phyloP scores from a whole-genome alignment of 78 protist genomes.

The Diacronema lutheri region DNA sequence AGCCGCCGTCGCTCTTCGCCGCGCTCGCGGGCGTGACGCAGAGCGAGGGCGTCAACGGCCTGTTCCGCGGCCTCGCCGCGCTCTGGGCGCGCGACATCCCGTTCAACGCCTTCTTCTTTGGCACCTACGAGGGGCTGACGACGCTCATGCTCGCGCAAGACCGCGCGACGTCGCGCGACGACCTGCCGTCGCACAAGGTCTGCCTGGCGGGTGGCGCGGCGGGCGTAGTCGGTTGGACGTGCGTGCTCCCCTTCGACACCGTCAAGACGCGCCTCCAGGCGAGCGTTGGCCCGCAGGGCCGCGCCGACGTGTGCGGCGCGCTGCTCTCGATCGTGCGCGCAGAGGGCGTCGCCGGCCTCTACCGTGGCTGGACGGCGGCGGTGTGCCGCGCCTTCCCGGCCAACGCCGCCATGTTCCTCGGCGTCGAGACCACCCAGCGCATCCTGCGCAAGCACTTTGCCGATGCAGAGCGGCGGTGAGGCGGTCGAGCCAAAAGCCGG shows the following conservation, averaged over 20 bases:
- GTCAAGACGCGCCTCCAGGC: conserved; percentile 1
- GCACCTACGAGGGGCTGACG: not conserved
- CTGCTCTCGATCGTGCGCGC: not conserved
- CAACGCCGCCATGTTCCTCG: not conserved
- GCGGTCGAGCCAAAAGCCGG: too few relatives aligned
- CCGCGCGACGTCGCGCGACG: not conserved
- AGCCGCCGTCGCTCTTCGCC: not conserved
- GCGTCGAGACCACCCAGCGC: not conserved
- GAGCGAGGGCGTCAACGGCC: not conserved
- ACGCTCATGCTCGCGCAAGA: not conserved
- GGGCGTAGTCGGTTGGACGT: not conserved
- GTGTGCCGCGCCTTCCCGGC: not conserved
- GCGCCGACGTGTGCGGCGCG: too few relatives aligned
- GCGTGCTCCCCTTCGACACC: not conserved
- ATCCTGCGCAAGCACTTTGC: too few relatives aligned
- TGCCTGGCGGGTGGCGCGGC: not conserved
- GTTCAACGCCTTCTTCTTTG: not conserved
- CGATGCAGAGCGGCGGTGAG: too few relatives aligned
- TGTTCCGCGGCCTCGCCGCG: not conserved
- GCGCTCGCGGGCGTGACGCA: not conserved
- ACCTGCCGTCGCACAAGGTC: not conserved
- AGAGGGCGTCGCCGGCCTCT: not conserved
- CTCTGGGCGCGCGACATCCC: not conserved
- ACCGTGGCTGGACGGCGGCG: not conserved
- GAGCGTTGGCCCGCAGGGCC: too few relatives aligned